Percentiles rank a stretch among this genome's conserved stretches.
These are phyloP conservation scores for Aristolochia californica DNA, from an alignment of 164 flowering plant species.

Conservation along the genomic window DNA sequence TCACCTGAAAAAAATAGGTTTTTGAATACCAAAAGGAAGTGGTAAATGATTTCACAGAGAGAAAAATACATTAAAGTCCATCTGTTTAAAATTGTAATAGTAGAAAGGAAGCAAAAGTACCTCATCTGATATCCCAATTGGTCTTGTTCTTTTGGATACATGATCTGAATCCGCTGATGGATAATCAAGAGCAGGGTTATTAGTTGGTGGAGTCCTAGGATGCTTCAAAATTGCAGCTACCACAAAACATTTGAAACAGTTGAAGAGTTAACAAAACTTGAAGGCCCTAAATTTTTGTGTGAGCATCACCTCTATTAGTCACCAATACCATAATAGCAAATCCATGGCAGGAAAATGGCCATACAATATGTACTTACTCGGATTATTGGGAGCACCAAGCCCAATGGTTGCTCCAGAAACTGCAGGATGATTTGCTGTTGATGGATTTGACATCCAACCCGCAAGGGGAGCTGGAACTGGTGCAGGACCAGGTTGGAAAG, in stretches of 20 bases:
- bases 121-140: conserved; percentile 82
- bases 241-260: conserved; percentile 3
- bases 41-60: no score
- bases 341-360: no score
- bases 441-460: conserved; percentile 33
- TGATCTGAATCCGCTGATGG: conserved; percentile 91
- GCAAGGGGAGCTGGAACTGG: conserved; percentile 28
- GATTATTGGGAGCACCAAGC: conserved; percentile 21
- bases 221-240: conserved; percentile 23
- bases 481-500: conserved; percentile 29
- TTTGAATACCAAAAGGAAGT: not conserved
- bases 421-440: conserved; percentile 27
- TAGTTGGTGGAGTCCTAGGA: conserved; percentile 64
- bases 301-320: not conserved
- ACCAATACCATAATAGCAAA: not conserved
- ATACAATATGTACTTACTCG: conserved; percentile 23
- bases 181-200: conserved; percentile 62
- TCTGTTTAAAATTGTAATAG: not conserved
- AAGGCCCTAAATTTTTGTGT: not conserved
- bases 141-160: conserved; percentile 65
- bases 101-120: conserved; percentile 21
- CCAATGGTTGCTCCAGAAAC: conserved; percentile 22
- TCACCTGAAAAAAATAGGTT: conserved; percentile 38
- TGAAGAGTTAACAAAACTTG: conserved; percentile 5
- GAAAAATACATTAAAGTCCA: no score